A percentile compares a stretch with the other conserved stretches of the same genome.
phyloP scores from a whole-genome alignment of 2,329 filamentous ascomycete species.

The Aspergillus latus region DNA sequence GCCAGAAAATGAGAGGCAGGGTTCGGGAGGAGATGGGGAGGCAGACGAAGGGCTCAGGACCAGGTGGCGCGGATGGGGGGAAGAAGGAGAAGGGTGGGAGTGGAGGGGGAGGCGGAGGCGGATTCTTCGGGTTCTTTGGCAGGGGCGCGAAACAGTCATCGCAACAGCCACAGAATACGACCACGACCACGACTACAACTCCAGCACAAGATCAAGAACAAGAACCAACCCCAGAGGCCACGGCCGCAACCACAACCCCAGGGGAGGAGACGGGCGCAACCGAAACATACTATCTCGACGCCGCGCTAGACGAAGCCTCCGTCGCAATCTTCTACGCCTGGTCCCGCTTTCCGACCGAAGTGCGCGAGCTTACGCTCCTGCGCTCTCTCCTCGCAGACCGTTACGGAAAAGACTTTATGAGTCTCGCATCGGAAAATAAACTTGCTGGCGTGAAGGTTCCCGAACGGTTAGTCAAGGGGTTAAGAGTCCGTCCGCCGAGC shows the following conservation, averaged over 20 bases:
- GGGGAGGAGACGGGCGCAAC: conserved; percentile 21
- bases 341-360: conserved; percentile 74
- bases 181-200: background rate
- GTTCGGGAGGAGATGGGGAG: background rate
- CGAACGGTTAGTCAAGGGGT: conserved; percentile 76
- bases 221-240: background rate
- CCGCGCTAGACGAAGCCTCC: conserved; percentile 83
- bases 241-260: background rate
- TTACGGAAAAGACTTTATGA: conserved; percentile 91
- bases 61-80: background rate
- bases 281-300: conserved; percentile 50
- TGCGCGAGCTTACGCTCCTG: conserved; percentile 84
- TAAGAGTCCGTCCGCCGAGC: conserved; percentile 78
- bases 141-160: background rate
- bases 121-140: conserved; percentile 17
- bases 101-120: background rate
- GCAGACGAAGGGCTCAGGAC: background rate
- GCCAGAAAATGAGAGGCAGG: conserved; percentile 47
- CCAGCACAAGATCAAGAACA: background rate
- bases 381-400: conserved; percentile 79
- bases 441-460: conserved; percentile 68
- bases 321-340: conserved; percentile 91
- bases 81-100: background rate
- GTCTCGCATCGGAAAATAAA: conserved; percentile 77
- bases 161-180: background rate